Conservation (phyloP, 352 stramenopile species). For the Phytophthora nicotianae region DNA sequence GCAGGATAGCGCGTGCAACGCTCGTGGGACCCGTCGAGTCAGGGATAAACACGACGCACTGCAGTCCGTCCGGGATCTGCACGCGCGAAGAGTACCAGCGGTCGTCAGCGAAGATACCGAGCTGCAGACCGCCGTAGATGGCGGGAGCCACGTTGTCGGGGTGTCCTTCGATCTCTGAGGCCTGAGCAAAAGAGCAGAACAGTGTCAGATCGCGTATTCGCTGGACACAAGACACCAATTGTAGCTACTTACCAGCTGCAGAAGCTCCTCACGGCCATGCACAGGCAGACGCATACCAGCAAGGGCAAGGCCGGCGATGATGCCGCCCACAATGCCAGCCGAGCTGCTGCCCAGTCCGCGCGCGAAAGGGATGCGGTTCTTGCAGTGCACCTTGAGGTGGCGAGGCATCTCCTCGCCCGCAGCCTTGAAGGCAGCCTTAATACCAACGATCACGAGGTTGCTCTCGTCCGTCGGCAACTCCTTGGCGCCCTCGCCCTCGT, state of each 20-base stretch:
- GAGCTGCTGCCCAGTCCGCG: conserved; percentile 96
- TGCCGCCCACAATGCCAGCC: conserved; percentile 98
- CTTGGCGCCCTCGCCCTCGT: conserved; percentile 95
- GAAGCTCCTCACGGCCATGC: conserved; percentile 92
- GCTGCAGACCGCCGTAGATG: conserved; percentile 98
- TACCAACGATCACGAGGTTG: conserved; percentile 94
- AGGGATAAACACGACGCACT: conserved; percentile 99
- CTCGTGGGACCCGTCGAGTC: conserved; percentile 96
- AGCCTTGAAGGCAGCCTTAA: conserved; percentile 95
- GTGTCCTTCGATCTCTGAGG: conserved; percentile 98
- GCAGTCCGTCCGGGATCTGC: conserved; percentile 93
- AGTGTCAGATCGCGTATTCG: conserved; percentile 8
- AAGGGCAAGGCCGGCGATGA: conserved; percentile 98
- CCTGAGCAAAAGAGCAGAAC: conserved; percentile 31
- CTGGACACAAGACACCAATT: background rate
- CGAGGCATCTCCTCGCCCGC: conserved; percentile 94
- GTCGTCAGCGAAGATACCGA: conserved; percentile 93
- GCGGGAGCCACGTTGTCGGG: conserved; percentile 99
- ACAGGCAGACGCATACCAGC: conserved; percentile 93
- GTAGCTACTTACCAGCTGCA: conserved; percentile 88
- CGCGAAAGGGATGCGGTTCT: conserved; percentile 98
- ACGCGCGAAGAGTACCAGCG: conserved; percentile 98
- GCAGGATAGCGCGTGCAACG: conserved; percentile 93
- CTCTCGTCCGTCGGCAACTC: conserved; percentile 91
- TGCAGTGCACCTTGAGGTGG: conserved; percentile 96